Conservation (phyloP, 495 filamentous ascomycete species). For the Venustampulla echinocandica region DNA sequence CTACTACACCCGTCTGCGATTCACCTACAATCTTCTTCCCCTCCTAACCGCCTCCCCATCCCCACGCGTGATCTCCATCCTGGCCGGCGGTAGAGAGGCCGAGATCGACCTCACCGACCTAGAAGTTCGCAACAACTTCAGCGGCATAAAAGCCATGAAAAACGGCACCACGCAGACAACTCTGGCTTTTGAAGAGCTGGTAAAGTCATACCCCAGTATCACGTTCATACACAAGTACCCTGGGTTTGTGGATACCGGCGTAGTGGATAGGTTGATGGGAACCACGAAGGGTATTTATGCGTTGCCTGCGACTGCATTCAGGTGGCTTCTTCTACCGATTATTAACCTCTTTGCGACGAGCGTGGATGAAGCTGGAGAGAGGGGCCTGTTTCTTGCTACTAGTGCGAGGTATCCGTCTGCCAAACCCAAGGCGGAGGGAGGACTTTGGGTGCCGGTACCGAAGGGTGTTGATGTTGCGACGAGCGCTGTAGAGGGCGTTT, state of each 20-base stretch:
- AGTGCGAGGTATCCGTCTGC: slow-evolving; percentile 18
- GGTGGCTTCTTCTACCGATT: slow-evolving; percentile 14
- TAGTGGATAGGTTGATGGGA: slow-evolving; percentile 8
- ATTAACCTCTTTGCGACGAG: slow-evolving; percentile 12
- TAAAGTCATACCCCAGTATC: slow-evolving; percentile 20
- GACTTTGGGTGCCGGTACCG: slow-evolving; percentile 7
- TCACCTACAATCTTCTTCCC: slow-evolving; percentile 21
- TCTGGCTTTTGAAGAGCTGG: slow-evolving; percentile 29
- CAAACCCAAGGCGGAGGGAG: slow-evolving; percentile 5
- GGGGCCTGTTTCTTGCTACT: slow-evolving; percentile 19
- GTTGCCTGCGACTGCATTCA: slow-evolving; percentile 11
- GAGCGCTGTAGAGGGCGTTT: slow-evolving; percentile 15
- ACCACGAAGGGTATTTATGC: slow-evolving; percentile 8
- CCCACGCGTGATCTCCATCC: slow-evolving; percentile 21
- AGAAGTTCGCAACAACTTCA: slow-evolving; percentile 18
- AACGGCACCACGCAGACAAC: slow-evolving; percentile 22
- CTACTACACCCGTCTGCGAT: slow-evolving; percentile 26
- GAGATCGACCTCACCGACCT: slow-evolving; percentile 19
- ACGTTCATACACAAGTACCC: slow-evolving; percentile 34
- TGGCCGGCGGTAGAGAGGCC: slow-evolving; percentile 19
- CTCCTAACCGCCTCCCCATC: slow-evolving; percentile 17
- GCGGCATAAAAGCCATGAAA: slow-evolving; percentile 13
- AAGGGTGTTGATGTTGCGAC: slow-evolving; percentile 7
- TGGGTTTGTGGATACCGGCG: slow-evolving; percentile 29
- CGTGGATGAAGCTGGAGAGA: slow-evolving; percentile 21